Evolutionary conservation across 2,329 filamentous ascomycete species (phyloP), one percentile per base, ranked within the genome.

Genomic region (Thielaviopsis populi): DNA sequence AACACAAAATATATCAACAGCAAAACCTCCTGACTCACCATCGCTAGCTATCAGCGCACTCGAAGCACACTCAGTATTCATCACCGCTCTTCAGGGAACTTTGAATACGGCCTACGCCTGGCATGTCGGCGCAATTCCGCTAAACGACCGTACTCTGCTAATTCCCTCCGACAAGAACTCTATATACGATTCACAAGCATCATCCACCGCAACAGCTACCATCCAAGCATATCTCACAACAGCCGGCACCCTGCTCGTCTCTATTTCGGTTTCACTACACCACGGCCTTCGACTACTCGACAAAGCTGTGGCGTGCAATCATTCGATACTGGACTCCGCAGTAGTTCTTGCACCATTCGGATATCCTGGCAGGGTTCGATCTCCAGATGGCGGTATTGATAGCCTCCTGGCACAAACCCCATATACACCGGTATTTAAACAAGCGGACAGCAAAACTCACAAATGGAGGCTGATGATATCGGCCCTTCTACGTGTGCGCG

Each of bases 321-420:
- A 76, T 3, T 73, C 75, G 4, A 72, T 75, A 7, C 69, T 76
- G 0, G 76, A 77, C 19, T 72, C 76, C 17, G 74, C 76, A 1
- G 75, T 84, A 22, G 70, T 84, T 22, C 77, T 79, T 6, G 82
- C 82, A 1, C 82, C 82, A 0, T 76, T 83, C 61, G 82, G 82
- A 24, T 63, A 61, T 37, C 42, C 48, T 13, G 64, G 61, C 17
- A 56, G 64, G 17, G 58, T 63, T n/a, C 56, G 58, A 15, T 63
- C 37, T 27, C 62, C 61, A 27, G 56, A 63, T 43, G 37, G 41
- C 13, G 61, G 64, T 11, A 15, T 63, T 17, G 62, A 63, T 40
- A 46, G 13, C 43, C 22, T 61, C 3, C 46, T 61, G 19, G 19
- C 37, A 42, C 64, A 63, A 15, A 56, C 64, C 4, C 64, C 61